Evolutionary conservation across 768 basidiomycete species (phyloP).

Genomic region (Mrakia hoshinonis): DNA sequence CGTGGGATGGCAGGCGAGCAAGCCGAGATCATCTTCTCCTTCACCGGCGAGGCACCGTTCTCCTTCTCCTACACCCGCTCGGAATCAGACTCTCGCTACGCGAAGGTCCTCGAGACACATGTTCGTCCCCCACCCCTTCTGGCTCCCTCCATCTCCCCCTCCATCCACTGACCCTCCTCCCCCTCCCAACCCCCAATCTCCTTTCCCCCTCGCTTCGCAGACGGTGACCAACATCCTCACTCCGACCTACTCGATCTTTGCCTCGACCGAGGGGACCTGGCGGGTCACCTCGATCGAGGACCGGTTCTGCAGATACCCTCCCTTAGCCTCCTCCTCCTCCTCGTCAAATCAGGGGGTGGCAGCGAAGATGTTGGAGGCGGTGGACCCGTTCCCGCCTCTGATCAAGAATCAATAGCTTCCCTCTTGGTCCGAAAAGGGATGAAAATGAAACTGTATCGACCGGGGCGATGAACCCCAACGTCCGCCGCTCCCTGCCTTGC

Average conservation of each 20-base stretch:
- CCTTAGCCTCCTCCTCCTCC: background rate
- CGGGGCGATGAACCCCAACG: too few species aligned
- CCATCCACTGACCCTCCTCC: background rate
- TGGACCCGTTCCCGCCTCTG: too few species aligned
- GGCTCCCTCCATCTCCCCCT: background rate
- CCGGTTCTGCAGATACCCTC: constrained; percentile 22
- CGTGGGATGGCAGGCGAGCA: constrained; percentile 48
- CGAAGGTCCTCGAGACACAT: constrained; percentile 39
- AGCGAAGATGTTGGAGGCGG: too few species aligned
- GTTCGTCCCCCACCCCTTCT: constrained; percentile 28
- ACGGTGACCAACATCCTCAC: constrained; percentile 44
- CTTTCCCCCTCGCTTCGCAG: constrained; percentile 24
- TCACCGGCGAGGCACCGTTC: constrained; percentile 88
- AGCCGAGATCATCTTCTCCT: constrained; percentile 83
- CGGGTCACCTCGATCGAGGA: constrained; percentile 26
- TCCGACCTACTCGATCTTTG: constrained; percentile 79
- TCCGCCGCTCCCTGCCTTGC: too few species aligned
- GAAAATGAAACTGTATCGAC: too few species aligned
- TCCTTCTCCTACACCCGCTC: constrained; percentile 89
- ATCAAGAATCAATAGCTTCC: too few species aligned
- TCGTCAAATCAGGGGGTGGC: background rate
- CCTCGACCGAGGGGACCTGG: constrained; percentile 66
- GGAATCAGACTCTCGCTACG: constrained; percentile 41
- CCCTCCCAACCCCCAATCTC: background rate
- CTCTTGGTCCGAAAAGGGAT: too few species aligned